phyloP scores from a whole-genome alignment of 2,329 filamentous ascomycete genomes.

The Phyllosticta paracitricarpa region DNA sequence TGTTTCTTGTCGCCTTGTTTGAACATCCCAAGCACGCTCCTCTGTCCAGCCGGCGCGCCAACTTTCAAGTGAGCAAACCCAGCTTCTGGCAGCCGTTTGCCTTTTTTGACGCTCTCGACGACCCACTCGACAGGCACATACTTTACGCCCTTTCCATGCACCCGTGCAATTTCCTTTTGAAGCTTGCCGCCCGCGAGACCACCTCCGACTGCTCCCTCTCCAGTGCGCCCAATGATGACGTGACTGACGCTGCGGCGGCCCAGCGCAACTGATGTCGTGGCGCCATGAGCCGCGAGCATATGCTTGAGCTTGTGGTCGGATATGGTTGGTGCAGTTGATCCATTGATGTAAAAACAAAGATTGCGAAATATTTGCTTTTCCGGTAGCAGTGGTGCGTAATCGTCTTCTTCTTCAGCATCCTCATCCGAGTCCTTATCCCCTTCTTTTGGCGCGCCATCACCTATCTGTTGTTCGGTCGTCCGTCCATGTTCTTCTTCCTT shows the following conservation, averaged over 20 bases:
- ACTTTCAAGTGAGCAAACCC: conserved; percentile 53
- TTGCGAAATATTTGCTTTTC: conserved; percentile 53
- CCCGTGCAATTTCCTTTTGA: conserved; percentile 63
- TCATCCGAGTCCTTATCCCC: not conserved
- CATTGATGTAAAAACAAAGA: conserved; percentile 75
- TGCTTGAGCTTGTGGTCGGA: conserved; percentile 82
- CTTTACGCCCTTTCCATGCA: conserved; percentile 61
- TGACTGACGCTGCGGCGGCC: conserved; percentile 71
- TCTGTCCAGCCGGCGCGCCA: conserved; percentile 30
- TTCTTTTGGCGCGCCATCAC: not conserved
- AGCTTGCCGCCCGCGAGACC: conserved; percentile 69
- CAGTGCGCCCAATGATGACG: conserved; percentile 58
- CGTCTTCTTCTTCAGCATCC: not conserved
- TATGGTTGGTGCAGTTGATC: conserved; percentile 68
- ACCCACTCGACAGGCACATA: conserved; percentile 73
- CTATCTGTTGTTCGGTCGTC: not conserved
- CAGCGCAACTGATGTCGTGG: conserved; percentile 57
- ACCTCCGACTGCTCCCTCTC: conserved; percentile 51
- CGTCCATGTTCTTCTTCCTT: not conserved
- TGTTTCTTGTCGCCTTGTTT: not conserved
- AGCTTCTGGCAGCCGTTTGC: conserved; percentile 63
- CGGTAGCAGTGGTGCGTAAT: not conserved
- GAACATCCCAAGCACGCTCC: conserved; percentile 4
- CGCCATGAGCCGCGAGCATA: conserved; percentile 65
- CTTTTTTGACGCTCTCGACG: conserved; percentile 1